A percentile compares a stretch with the other conserved stretches of the same genome.
Evolutionary conservation across 805 yeast genomes (phyloP).

Genomic region (Metschnikowia reukaufii): DNA sequence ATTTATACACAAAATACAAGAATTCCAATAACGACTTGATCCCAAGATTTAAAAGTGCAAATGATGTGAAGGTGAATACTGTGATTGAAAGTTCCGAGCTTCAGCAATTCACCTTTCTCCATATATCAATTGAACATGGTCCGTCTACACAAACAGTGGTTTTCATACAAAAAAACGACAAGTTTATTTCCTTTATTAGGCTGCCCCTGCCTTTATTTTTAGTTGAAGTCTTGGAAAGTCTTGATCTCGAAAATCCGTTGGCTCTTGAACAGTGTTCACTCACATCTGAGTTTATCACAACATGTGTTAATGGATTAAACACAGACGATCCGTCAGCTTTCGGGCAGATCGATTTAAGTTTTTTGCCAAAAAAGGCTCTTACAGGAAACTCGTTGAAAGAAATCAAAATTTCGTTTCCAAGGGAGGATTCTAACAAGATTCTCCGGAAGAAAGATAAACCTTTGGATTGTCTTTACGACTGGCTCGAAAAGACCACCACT

Average conservation of each 20-base stretch:
- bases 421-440: constrained; percentile 9
- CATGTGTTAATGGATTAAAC: constrained; percentile 4
- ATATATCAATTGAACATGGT: constrained; percentile 8
- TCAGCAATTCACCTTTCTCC: constrained; percentile 1
- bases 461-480: constrained; percentile 6
- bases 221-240: constrained; percentile 14
- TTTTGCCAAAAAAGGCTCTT: constrained; percentile 11
- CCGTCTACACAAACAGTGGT: constrained; percentile 9
- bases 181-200: constrained; percentile 5
- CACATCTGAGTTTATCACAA: constrained; percentile 2
- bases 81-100: not conserved
- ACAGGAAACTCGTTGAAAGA: constrained; percentile 11
- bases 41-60: constrained; percentile 10
- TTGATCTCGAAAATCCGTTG: constrained; percentile 11
- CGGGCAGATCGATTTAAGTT: constrained; percentile 14
- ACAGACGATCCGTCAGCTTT: not conserved
- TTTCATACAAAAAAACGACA: constrained; percentile 5
- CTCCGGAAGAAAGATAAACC: constrained; percentile 2
- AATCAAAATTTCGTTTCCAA: constrained; percentile 10
- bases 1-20: constrained; percentile 13
- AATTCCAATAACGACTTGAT: constrained; percentile 12
- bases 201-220: constrained; percentile 11
- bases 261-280: constrained; percentile 6
- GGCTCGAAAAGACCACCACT: constrained; percentile 16
- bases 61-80: constrained; percentile 11